Conservation (phyloP, 2,329 filamentous ascomycete species). For the Hymenoscyphus repandus region DNA sequence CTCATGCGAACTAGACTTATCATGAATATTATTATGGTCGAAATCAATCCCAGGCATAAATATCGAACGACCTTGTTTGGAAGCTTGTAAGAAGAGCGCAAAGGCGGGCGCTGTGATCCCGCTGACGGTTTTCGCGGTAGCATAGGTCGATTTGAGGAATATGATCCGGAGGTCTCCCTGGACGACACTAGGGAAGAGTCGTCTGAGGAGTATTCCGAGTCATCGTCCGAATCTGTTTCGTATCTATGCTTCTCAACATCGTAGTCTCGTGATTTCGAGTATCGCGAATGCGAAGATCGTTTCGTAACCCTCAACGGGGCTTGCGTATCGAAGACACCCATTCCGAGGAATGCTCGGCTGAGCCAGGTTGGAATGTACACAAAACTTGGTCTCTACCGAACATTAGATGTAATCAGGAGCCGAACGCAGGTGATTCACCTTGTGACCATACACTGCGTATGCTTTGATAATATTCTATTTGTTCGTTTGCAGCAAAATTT, state of each 20-base stretch:
- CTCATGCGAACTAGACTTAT: constrained; percentile 69
- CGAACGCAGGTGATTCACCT: not conserved
- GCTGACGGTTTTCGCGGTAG: constrained; percentile 22
- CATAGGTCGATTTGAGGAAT: constrained; percentile 28
- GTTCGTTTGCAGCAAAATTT: no score
- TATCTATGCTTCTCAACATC: constrained; percentile 28
- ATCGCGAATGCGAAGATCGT: constrained; percentile 24
- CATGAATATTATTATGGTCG: constrained; percentile 70
- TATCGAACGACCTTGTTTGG: constrained; percentile 72
- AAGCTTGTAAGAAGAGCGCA: constrained; percentile 34
- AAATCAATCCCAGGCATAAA: constrained; percentile 67
- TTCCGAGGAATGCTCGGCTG: constrained; percentile 26
- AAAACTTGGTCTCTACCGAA: no score
- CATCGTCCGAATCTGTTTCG: constrained; percentile 33
- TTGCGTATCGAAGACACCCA: constrained; percentile 43
- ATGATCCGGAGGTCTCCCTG: constrained; percentile 28
- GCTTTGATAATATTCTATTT: no score
- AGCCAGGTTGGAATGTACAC: constrained; percentile 3
- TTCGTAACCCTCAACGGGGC: constrained; percentile 37
- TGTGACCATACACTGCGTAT: no score
- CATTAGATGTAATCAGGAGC: no score
- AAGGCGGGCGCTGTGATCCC: constrained; percentile 11
- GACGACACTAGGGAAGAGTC: constrained; percentile 26
- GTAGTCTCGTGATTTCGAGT: constrained; percentile 13
- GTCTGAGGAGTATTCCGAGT: constrained; percentile 36